Evolutionary conservation across 2,329 filamentous ascomycete species (phyloP), one percentile per base, ranked within the genome.

Genomic region (Epichloe brachyelytri): DNA sequence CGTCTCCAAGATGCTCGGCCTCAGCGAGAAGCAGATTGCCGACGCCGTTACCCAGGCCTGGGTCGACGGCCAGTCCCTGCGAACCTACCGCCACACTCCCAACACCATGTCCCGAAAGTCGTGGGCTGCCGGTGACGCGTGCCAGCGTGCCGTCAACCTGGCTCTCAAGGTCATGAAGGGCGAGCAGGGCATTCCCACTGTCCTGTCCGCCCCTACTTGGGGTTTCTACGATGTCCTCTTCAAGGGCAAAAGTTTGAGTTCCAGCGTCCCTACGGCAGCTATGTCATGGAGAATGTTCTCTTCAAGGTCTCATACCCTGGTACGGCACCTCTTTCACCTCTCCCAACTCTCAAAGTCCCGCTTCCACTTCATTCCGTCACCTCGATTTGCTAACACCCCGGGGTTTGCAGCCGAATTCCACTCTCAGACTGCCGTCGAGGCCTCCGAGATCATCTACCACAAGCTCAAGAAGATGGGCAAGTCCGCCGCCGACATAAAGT

Each of bases 21-120:
- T 97, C 60, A 82, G 70, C 63, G 88, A 95, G 76, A 79, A 81
- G 66, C 89, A 96, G 77, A 97, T 93, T 50, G 87, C 90, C 64
- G 91, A 95, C 68, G 91, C 89, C 58, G 86, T 98, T 63, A 93
- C 89, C 53, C 93, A 98, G 72, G 93, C 93, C 52, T 98, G 90
- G 86, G 89, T 95, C 56, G 93, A 98, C 66, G 93, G 93, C 51
- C 91, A 97, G 76, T 86, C 83, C 65, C 79, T 98, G 74, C 86
- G 93, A 59, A 98, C 93, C 55, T 98, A 98, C 81, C 82, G 93
- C 62, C 93, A 98, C 76, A 82, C 88, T 48, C 93, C 93, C 63
- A 98, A 98, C 78, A 97, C 93, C 76, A 98, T 98, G 93, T 96
- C 90, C 54, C 83, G 93, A 66, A 98, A 98, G 79, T 96, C 90